phyloP scores from a whole-genome alignment of 1,284 basidiomycete genomes.

The Sanguinoderma infundibulare region DNA sequence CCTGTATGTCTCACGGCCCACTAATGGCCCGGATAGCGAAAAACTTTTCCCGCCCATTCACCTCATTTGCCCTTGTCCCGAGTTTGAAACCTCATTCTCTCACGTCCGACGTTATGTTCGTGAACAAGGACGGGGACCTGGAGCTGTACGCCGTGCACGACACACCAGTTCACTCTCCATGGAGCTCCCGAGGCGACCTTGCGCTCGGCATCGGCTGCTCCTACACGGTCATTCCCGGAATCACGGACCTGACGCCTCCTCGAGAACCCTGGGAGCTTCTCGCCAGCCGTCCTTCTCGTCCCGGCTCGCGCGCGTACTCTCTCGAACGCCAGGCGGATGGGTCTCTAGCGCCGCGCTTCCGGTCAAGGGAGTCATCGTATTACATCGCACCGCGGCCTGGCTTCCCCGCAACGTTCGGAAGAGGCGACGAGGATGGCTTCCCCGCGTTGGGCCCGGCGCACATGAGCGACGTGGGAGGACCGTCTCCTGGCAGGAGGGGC shows the following conservation, averaged over 20 bases:
- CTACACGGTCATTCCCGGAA: conserved; percentile 55
- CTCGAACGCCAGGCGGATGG: conserved; percentile 30
- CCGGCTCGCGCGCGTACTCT: conserved; percentile 29
- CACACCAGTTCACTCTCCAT: conserved; percentile 64
- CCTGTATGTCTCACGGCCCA: neutral
- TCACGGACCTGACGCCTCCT: conserved; percentile 41
- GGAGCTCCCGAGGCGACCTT: conserved; percentile 71
- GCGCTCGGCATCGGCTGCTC: conserved; percentile 59
- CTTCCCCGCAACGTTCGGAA: conserved; percentile 46
- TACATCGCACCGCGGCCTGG: conserved; percentile 15
- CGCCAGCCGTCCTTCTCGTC: conserved; percentile 21
- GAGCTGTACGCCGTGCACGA: conserved; percentile 70
- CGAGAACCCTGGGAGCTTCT: conserved; percentile 52
- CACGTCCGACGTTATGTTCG: conserved; percentile 68
- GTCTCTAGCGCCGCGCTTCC: conserved; percentile 10
- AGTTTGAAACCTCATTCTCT: conserved; percentile 43
- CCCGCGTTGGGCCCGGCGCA: conserved; percentile 43
- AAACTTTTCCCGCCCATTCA: conserved; percentile 55
- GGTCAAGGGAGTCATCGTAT: conserved; percentile 22
- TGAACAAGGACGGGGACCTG: conserved; percentile 73
- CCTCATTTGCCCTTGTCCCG: conserved; percentile 70
- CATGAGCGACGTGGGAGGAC: conserved; percentile 34
- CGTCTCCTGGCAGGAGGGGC: conserved; percentile 34
- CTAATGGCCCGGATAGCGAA: conserved; percentile 50
- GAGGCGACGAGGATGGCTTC: conserved; percentile 61